Base-by-base conservation (phyloP, 805 yeast genomes). In the Candida wancherniae region DNA sequence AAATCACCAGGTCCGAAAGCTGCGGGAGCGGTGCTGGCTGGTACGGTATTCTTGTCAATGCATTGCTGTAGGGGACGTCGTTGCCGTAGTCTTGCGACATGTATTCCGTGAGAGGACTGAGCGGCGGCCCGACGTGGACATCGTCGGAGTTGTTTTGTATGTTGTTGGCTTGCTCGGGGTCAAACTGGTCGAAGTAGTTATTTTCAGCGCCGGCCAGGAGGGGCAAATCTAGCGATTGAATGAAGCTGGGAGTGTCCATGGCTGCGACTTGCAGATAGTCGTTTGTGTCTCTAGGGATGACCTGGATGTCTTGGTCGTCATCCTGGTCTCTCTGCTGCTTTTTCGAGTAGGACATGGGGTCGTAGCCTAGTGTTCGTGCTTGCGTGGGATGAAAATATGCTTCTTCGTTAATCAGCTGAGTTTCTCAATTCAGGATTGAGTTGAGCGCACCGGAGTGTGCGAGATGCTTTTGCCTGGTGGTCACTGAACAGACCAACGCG, bases 1-100 rank as follows among this genome's bases (percentile, higher is more conserved):
- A 39, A 3, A 46, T 38, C n/a, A 42, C 48, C 5, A 44, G 42
- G 25, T 46, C 50, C 4, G 42, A 32, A 3, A 44, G 44, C n/a
- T 39, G 42, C 13, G 40, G 42, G 12, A 40, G 44, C 13, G 48
- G 50, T 14, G 43, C 40, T 15, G 41, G 41, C 16, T 19, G 30
- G 15, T 31, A 31, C 21, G 27, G 28, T 4, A 36, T 11, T 18
- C 35, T 31, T 4, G 49, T 40, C 11, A 45, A 29, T 3, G 49
- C 40, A 4, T 44, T 37, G 9, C 32, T 15, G 33, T 29, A 33
- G 9, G n/a, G 8, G 15, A 26, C 22, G 2, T 24, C 37, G 23
- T 16, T 16, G 19, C 19, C 12, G 20, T 4, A 6, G 15, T 29
- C 28, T 5, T n/a, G 14, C 14, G 24, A 20, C 12, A 25, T 12